A percentile compares a stretch with the other conserved stretches of the same genome.
These are phyloP conservation scores for Trichothecium roseum DNA, from an alignment of 2,329 filamentous ascomycete genomes.

Conservation along the genomic window DNA sequence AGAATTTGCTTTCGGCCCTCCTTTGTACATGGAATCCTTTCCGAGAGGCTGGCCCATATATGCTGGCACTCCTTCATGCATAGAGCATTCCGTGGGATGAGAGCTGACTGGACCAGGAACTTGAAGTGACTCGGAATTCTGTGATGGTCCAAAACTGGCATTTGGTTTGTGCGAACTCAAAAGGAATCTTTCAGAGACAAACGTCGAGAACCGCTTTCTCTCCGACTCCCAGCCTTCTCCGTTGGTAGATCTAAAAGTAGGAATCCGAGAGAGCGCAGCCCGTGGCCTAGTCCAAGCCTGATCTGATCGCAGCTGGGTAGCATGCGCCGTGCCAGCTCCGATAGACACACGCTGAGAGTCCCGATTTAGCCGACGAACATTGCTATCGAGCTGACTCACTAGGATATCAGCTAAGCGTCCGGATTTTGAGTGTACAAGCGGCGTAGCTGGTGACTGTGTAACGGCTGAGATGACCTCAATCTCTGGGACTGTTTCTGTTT, in stretches of 20 bases:
- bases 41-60: no score
- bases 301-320: conserved; percentile 10
- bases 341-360: conserved; percentile 11
- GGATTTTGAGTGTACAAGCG: background rate
- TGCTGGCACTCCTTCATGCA: no score
- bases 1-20: no score
- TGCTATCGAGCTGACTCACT: conserved; percentile 10
- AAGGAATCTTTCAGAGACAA: conserved; percentile 3
- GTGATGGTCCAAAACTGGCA: no score
- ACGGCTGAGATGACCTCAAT: conserved; percentile 1
- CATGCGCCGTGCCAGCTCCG: conserved; percentile 10
- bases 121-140: no score
- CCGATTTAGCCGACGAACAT: conserved; percentile 5
- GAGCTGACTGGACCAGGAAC: no score
- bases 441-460: conserved; percentile 2
- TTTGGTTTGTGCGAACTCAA: background rate
- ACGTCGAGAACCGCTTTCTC: conserved; percentile 5
- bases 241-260: conserved; percentile 2
- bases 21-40: no score
- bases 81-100: no score
- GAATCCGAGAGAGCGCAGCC: background rate
- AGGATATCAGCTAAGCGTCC: conserved; percentile 7
- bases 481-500: conserved; percentile 6
- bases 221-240: conserved; percentile 2
- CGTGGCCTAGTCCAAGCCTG: conserved; percentile 9